A percentile compares a stretch with the other conserved stretches of the same genome.
Conservation (phyloP, 1,284 basidiomycete species). For the Vanrija pseudolonga region DNA sequence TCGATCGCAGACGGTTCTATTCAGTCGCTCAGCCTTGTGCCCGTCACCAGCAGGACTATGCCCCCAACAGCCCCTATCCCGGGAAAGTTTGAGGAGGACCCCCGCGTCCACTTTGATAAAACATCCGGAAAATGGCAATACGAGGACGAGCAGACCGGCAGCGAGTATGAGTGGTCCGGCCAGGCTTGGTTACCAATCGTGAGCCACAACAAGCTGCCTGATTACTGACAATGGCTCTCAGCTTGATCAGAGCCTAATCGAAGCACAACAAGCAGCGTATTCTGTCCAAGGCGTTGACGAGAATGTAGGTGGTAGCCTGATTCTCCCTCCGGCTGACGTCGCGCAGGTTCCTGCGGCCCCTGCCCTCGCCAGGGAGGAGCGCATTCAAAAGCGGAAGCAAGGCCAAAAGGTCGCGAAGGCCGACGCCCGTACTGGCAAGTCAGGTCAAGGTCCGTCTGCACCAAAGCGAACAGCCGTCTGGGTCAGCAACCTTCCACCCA, state of each 20-base stretch:
- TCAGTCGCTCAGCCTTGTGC: background rate
- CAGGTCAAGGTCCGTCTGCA: constrained; percentile 46
- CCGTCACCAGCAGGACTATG: constrained; percentile 11
- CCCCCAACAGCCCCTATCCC: constrained; percentile 31
- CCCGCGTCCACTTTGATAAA: constrained; percentile 68
- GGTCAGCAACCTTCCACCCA: constrained; percentile 76
- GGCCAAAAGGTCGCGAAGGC: background rate
- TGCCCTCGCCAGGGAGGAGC: constrained; percentile 63
- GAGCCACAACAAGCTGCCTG: constrained; percentile 37
- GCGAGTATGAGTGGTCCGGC: constrained; percentile 81
- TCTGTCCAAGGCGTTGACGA: constrained; percentile 86
- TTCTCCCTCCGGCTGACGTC: background rate
- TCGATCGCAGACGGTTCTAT: background rate
- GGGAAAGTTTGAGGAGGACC: constrained; percentile 68
- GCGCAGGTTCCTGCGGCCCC: constrained; percentile 74
- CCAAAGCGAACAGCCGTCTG: constrained; percentile 84
- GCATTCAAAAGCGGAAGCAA: constrained; percentile 60
- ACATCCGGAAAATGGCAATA: constrained; percentile 75
- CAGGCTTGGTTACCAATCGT: constrained; percentile 79
- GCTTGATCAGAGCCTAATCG: constrained; percentile 77
- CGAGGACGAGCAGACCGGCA: constrained; percentile 75
- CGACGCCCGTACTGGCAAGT: background rate
- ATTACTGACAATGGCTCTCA: constrained; percentile 24
- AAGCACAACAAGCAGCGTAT: constrained; percentile 87
- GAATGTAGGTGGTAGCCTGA: constrained; percentile 57